Evolutionary conservation across 495 filamentous ascomycete genomes (phyloP).

Genomic region (Penicillium waksmanii): DNA sequence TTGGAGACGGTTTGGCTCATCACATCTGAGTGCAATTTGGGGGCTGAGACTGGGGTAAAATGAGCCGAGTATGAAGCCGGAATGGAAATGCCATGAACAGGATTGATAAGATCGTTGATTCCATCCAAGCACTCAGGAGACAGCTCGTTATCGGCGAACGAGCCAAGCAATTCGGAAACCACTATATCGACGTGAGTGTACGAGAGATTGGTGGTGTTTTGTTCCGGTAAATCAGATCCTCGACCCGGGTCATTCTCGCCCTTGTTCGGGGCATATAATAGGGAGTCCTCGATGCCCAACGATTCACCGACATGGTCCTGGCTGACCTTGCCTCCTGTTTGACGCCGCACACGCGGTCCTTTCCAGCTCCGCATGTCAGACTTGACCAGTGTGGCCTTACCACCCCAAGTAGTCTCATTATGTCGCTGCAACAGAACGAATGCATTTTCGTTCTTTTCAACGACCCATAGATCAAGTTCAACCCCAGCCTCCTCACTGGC

Average conservation of each 20-base stretch:
- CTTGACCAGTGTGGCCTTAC: slow-evolving; percentile 80
- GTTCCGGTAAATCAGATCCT: slow-evolving; percentile 14
- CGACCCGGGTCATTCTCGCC: slow-evolving; percentile 23
- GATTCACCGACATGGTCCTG: slow-evolving; percentile 35
- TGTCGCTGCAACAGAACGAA: slow-evolving; percentile 88
- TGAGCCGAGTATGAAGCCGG: slow-evolving; percentile 91
- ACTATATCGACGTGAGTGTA: slow-evolving; percentile 84
- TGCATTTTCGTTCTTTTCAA: slow-evolving; percentile 98
- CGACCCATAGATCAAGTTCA: slow-evolving; percentile 80
- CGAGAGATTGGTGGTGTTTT: slow-evolving; percentile 11
- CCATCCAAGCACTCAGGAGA: slow-evolving; percentile 90
- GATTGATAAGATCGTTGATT: slow-evolving; percentile 80
- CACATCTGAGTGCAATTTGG: slow-evolving; percentile 82
- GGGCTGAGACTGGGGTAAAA: slow-evolving; percentile 86
- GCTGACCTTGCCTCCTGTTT: slow-evolving; percentile 2
- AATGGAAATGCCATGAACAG: slow-evolving; percentile 85
- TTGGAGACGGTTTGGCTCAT: slow-evolving; percentile 61
- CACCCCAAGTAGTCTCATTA: slow-evolving; percentile 76
- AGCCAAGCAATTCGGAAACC: slow-evolving; percentile 90
- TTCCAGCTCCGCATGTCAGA: slow-evolving; percentile 98
- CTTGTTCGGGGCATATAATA: slow-evolving; percentile 32
- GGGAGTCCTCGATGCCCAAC: slow-evolving; percentile 36
- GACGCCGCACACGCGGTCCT: slow-evolving; percentile 53
- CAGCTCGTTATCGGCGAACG: slow-evolving; percentile 89
- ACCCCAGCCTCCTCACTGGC: slow-evolving; percentile 79